Conservation (phyloP, 176 grass and related monocot species). For the Phoenix dactylifera region DNA sequence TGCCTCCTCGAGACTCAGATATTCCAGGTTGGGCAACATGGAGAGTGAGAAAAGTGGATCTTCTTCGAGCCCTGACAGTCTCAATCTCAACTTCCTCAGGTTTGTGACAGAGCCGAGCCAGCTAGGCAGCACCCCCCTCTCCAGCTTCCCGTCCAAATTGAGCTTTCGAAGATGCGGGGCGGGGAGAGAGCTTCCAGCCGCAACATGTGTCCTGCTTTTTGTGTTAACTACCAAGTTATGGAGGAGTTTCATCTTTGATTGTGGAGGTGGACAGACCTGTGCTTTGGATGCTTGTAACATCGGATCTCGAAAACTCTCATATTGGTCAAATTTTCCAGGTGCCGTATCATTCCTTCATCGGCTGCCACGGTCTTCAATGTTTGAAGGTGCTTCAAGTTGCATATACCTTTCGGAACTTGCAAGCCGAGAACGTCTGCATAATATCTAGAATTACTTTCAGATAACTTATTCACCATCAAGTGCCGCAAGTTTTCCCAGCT, state of each 20-base stretch:
- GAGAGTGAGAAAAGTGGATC: slow-evolving; percentile 23
- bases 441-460: not conserved
- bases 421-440: slow-evolving; percentile 7
- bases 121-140: slow-evolving; percentile 8
- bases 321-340: slow-evolving; percentile 25
- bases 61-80: slow-evolving; percentile 23
- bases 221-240: slow-evolving; percentile 14
- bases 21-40: slow-evolving; percentile 19
- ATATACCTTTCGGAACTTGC: slow-evolving; percentile 19
- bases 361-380: slow-evolving; percentile 32
- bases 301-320: slow-evolving; percentile 30
- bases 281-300: slow-evolving; percentile 18
- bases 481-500: slow-evolving; percentile 30
- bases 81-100: slow-evolving; percentile 18
- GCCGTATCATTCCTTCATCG: slow-evolving; percentile 16
- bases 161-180: slow-evolving; percentile 29
- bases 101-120: slow-evolving; percentile 27
- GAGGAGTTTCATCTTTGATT: slow-evolving; percentile 29
- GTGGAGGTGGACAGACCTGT: slow-evolving; percentile 20
- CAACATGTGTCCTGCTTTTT: slow-evolving; percentile 11
- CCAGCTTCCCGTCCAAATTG: slow-evolving; percentile 21
- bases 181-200: slow-evolving; percentile 21
- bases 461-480: slow-evolving; percentile 23
- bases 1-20: slow-evolving; percentile 25
- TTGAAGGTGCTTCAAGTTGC: slow-evolving; percentile 24